Evolutionary conservation across 352 stramenopile genomes (phyloP).

Genomic region (Phytophthora constricta): DNA sequence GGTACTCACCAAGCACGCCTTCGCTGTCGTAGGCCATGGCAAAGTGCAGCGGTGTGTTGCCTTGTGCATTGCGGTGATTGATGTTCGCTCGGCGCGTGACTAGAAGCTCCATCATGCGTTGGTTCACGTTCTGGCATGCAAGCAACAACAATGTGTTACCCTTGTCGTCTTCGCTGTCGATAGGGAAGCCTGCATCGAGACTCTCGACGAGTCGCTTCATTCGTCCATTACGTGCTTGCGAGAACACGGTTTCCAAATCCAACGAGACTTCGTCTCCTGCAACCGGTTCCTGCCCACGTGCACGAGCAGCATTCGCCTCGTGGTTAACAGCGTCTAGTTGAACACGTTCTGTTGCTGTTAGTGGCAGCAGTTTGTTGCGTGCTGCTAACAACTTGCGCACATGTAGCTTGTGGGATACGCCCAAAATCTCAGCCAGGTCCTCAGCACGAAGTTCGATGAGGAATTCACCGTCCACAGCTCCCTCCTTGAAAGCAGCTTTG

Average conservation of each 20-base stretch:
- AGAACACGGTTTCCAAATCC: constrained; percentile 86
- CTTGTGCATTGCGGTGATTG: constrained; percentile 92
- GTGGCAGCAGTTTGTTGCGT: constrained; percentile 88
- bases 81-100: constrained; percentile 86
- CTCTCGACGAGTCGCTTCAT: constrained; percentile 91
- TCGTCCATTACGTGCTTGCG: constrained; percentile 89
- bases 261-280: constrained; percentile 37
- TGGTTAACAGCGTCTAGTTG: constrained; percentile 73
- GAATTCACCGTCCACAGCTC: constrained; percentile 92
- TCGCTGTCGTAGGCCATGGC: constrained; percentile 93
- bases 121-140: constrained; percentile 91
- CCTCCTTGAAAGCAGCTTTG: constrained; percentile 90
- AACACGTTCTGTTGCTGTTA: constrained; percentile 73
- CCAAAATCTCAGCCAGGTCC: constrained; percentile 91
- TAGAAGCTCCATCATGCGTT: constrained; percentile 90
- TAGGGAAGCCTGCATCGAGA: constrained; percentile 88
- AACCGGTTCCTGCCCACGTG: constrained; percentile 32
- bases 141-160: constrained; percentile 93
- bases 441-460: constrained; percentile 92
- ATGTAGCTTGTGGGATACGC: constrained; percentile 92
- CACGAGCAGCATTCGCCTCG: constrained; percentile 48
- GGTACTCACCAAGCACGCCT: constrained; percentile 90
- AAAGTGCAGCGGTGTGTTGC: constrained; percentile 95
- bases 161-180: constrained; percentile 92
- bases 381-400: constrained; percentile 90